Base-by-base conservation (phyloP, 129 eudicot genomes). In the Helianthus tuberosus region DNA sequence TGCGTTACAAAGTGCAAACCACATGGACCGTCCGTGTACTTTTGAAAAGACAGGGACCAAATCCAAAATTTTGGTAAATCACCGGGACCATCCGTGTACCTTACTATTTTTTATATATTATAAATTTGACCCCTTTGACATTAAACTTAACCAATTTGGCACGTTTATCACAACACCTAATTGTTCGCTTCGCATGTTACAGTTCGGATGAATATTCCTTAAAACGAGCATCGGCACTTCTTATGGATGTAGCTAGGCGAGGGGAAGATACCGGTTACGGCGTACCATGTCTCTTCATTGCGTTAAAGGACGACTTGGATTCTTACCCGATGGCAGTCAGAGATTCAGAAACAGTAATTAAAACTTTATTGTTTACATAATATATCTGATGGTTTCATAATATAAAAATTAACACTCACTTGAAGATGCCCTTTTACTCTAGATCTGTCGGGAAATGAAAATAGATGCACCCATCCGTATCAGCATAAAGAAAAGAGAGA, bases 171-270 rank as follows among this genome's bases (percentile, higher is more conserved):
- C 5, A 8, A 38, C 3, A 8, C 43, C 41, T 71, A 66, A 54
- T 50, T 14, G 49, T 9, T 54, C 71, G 49, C 54, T 54, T 10
- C 46, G 20, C 44, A n/a, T n/a, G n/a, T 61, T 57, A 27, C 84
- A 94, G 99, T 81, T 90, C 99, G 71, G 96, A 89, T 71, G 99
- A 90, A 70, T 86, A 79, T 74, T 94, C 99, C n/a, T 78, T 87
- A 29, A 91, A 79, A 85, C 88, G 92, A 87, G 86, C 96, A 54
- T 70, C 88, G 29, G 99, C 91, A 74, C 72, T 94, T 77, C 97
- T 94, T 29, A 82, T 88, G 81, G 82, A 75, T 39, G 96, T 91
- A 43, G 96, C 99, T 36, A 80, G 91, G 79, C 87, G 81, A 72
- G 99, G 94, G 60, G 99, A 94, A 83, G 97, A 88, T 64, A 94